Base-by-base conservation (phyloP, 805 yeast genomes). In the Lachancea sp. region DNA sequence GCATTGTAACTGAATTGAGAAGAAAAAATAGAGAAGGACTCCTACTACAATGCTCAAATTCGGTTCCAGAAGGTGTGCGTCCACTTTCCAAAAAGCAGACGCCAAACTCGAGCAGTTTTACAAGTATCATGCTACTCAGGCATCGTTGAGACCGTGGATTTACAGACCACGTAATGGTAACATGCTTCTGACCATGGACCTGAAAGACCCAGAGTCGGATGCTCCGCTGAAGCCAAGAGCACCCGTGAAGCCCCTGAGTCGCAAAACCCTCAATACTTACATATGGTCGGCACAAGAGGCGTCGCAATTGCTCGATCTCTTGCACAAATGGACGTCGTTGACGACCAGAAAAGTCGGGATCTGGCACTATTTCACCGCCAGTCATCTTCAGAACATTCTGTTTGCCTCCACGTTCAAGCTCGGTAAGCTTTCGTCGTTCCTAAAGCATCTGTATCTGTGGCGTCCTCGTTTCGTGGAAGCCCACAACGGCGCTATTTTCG, bases 111-210 rank as follows among this genome's bases (percentile, higher is more conserved):
- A 60, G 2, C 54, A 63, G 0, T 68, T 58, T 44, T 59, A 65
- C 42, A 52, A 55, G 17, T 71, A 63, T 50, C 62, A 63, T 52
- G 58, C 58, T 32, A 65, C 71, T 2, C 56, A 60, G 25, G 59
- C 54, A 36, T 46, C 56, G 2, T 41, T 67, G 26, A 68, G 65
- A 55, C 70, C 72, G 5, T 56, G 63, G 38, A 65, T 71, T 20
- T 70, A 71, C 53, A 66, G 73, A 53, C 64, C 67, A 31, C 67
- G 61, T 44, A 70, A 71, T 49, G 63, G 71, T 2, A 59, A 66
- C 25, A 63, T 54, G 40, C 51, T 71, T 35, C 44, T 69, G 32
- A 59, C 70, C 10, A 64, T 69, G 65, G 72, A 69, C 48, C 37
- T 68, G 29, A 67, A 67, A 56, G 71, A 70, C 49, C 63, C 65